phyloP scores from a whole-genome alignment of 306 rosid species.

The Prunus mume region DNA sequence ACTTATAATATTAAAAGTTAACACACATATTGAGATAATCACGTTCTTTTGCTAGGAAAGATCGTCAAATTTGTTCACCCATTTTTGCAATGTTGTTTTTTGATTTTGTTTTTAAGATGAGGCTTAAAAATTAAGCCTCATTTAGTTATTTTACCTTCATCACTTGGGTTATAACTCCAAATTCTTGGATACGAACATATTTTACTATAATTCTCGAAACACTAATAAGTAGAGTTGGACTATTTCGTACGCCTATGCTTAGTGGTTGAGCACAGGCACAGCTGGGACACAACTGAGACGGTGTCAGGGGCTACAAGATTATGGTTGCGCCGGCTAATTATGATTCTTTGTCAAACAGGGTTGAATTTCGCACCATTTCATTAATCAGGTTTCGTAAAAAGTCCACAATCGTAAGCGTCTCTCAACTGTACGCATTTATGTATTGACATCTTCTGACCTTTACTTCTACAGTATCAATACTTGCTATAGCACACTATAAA shows the following conservation, averaged over 20 bases:
- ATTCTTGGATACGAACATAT: no score
- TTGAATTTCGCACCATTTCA: slow-evolving; percentile 43
- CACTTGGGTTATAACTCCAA: no score
- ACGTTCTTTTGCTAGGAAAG: no score
- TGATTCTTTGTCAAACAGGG: slow-evolving; percentile 16
- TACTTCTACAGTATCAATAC: background rate
- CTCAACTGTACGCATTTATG: slow-evolving; percentile 50
- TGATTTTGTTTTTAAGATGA: no score
- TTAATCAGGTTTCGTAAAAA: slow-evolving; percentile 4
- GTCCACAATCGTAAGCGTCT: background rate
- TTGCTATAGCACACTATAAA: slow-evolving; percentile 36
- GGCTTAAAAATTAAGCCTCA: no score
- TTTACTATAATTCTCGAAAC: no score
- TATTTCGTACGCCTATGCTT: background rate
- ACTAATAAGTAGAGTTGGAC: background rate
- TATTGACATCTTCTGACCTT: background rate
- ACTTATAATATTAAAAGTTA: no score
- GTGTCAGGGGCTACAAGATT: slow-evolving; percentile 27
- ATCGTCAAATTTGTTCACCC: no score
- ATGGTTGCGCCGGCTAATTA: slow-evolving; percentile 38
- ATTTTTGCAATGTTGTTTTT: no score
- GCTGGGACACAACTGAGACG: background rate
- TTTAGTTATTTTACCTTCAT: no score
- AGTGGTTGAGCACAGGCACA: background rate
- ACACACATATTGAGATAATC: no score